phyloP scores from a whole-genome alignment of 2,329 filamentous ascomycete genomes.

The Apiospora arundinis region DNA sequence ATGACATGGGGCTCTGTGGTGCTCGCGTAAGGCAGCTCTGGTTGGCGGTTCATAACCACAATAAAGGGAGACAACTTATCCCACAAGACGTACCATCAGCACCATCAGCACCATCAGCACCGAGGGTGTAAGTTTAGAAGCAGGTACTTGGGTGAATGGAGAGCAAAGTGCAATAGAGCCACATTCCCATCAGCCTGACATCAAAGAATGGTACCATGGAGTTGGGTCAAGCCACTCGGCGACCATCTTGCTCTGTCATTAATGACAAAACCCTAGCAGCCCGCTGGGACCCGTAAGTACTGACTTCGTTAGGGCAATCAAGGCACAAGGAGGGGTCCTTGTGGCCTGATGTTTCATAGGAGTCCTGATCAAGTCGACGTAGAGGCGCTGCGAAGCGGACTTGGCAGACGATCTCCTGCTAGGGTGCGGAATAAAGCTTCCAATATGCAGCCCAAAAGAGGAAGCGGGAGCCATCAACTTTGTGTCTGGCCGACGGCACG shows the following conservation, averaged over 20 bases:
- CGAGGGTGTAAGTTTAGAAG: conserved; percentile 1
- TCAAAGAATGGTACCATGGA: conserved; percentile 10
- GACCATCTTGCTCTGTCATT: conserved; percentile 16
- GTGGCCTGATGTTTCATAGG: conserved; percentile 1
- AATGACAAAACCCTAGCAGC: conserved; percentile 11
- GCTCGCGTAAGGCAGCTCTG: neutral
- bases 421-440: conserved; percentile 13
- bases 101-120: neutral
- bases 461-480: neutral
- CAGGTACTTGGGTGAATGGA: neutral
- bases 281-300: neutral
- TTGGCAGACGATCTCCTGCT: neutral
- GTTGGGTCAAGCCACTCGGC: conserved; percentile 20
- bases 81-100: neutral
- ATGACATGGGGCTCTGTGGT: neutral
- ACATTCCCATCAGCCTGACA: conserved; percentile 1
- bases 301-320: neutral
- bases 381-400: neutral
- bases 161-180: neutral
- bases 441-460: conserved; percentile 3
- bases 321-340: neutral
- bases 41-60: neutral
- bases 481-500: conserved; percentile 5
- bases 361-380: conserved; percentile 2
- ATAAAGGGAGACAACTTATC: neutral